phyloP scores from a whole-genome alignment of 306 rosid genomes.

The Elaeagnus macrophylla region DNA sequence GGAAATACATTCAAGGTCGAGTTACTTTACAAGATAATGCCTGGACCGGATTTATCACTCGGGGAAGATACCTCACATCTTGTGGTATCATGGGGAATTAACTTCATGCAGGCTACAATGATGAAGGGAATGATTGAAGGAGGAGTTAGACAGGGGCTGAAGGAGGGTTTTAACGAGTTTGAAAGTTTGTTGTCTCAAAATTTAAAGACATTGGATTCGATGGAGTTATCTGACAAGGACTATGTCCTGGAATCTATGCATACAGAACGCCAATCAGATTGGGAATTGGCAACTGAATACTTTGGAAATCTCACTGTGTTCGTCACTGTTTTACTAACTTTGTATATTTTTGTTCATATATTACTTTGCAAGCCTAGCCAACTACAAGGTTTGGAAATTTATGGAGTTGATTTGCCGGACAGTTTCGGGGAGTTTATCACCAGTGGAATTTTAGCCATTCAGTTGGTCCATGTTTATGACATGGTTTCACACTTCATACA shows the following conservation, averaged over 20 bases:
- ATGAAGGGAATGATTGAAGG: constrained; percentile 74
- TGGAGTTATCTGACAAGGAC: constrained; percentile 39
- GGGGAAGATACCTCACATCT: constrained; percentile 53
- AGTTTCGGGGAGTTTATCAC: constrained; percentile 66
- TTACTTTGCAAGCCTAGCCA: constrained; percentile 36
- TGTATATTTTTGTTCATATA: constrained; percentile 59
- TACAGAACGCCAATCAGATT: constrained; percentile 44
- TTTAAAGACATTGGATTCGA: constrained; percentile 34
- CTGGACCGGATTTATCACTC: constrained; percentile 43
- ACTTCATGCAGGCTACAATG: constrained; percentile 65
- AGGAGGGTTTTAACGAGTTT: constrained; percentile 60
- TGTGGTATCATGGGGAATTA: constrained; percentile 60
- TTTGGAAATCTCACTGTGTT: constrained; percentile 53
- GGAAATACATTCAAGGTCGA: constrained; percentile 62
- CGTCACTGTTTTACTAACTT: constrained; percentile 39
- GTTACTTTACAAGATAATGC: constrained; percentile 76
- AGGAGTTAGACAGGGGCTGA: constrained; percentile 61
- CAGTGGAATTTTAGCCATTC: constrained; percentile 54
- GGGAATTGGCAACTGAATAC: constrained; percentile 51
- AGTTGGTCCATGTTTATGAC: constrained; percentile 46
- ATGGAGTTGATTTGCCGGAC: constrained; percentile 81
- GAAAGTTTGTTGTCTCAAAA: constrained; percentile 36
- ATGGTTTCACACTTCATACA: constrained; percentile 63
- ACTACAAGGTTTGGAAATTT: constrained; percentile 58
- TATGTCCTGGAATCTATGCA: constrained; percentile 38